Evolutionary conservation across 1,284 basidiomycete species (phyloP), one percentile per base, ranked within the genome.

Genomic region (Termitomyces sp.): DNA sequence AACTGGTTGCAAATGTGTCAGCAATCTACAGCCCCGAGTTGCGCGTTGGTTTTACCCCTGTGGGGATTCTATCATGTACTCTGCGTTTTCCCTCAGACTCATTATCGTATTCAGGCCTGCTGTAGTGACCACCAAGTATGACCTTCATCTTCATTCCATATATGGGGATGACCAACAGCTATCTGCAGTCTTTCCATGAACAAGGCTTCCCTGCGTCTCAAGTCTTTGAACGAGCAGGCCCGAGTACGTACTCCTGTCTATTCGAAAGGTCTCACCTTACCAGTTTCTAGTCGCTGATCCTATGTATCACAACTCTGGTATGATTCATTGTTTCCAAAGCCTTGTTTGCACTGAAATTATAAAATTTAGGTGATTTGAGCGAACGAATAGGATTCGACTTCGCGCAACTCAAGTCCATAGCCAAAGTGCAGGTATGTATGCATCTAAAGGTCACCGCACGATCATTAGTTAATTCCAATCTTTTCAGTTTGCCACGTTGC

Each of bases 141-240:
- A 40, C 31, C 11, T 24, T 11, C 10, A 3, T 46, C 0, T 16
- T 2, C 19, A 21, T 28, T n/a, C n/a, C n/a, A n/a, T 10, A 5
- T 48, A 10, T 21, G 9, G 38, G 0, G 43, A 14, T n/a, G 3
- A 2, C 54, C 52, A n/a, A 45, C 24, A 34, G 5, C 8, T 19
- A n/a, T 49, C 40, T 49, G 3, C 52, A 90, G 84, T 88, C 86
- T 44, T 93, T 93, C 80, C 79, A 88, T 57, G 71, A 85, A 49
- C 83, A 85, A 62, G 91, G 91, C 10, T 93, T 85, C 74, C 84
- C 91, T 4, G 80, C 91, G 0, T 89, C 88, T 0, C 87, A 91
- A 59, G 76, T 90, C 6, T 91, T 89, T 61, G 89, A 94, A 66
- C 84, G 91, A 53, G 88, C 86, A 0, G 91, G 90, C 11, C 81